Conservation (phyloP, 1,284 basidiomycete genomes). For the Cryptococcus sp. region DNA sequence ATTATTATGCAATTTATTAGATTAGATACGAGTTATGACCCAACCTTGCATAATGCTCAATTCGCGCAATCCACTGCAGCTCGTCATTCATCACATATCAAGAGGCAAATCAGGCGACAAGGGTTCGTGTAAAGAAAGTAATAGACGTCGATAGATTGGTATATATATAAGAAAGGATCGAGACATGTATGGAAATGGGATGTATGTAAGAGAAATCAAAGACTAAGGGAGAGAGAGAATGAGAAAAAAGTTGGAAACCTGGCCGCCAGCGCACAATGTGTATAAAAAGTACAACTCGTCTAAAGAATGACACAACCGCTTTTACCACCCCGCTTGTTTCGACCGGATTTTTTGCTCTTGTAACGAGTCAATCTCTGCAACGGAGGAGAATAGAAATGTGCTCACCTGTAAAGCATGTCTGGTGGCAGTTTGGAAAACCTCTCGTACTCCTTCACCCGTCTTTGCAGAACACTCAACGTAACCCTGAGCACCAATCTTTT, state of each 20-base stretch:
- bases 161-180: not conserved
- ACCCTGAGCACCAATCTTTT: slow-evolving; percentile 81
- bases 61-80: not conserved
- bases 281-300: slow-evolving; percentile 31
- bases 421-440: slow-evolving; percentile 87
- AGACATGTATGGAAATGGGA: not conserved
- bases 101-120: not conserved
- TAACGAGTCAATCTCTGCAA: not conserved
- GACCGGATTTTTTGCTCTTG: slow-evolving; percentile 37
- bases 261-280: slow-evolving; percentile 2
- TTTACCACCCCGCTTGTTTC: slow-evolving; percentile 25
- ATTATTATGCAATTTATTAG: not conserved
- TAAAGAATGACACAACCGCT: slow-evolving; percentile 55
- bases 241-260: too few species aligned
- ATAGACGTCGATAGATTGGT: not conserved
- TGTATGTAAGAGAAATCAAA: not conserved
- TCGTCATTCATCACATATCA: slow-evolving; percentile 8
- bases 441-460: slow-evolving; percentile 81
- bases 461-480: slow-evolving; percentile 90
- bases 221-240: not conserved
- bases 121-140: not conserved
- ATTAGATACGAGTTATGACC: not conserved
- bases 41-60: not conserved
- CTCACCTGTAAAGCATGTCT: slow-evolving; percentile 64
- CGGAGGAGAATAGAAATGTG: not conserved